Percentiles rank a stretch among this genome's conserved stretches.
Conservation (phyloP, 1,284 basidiomycete species). For the Fomitiporia mediterranea region DNA sequence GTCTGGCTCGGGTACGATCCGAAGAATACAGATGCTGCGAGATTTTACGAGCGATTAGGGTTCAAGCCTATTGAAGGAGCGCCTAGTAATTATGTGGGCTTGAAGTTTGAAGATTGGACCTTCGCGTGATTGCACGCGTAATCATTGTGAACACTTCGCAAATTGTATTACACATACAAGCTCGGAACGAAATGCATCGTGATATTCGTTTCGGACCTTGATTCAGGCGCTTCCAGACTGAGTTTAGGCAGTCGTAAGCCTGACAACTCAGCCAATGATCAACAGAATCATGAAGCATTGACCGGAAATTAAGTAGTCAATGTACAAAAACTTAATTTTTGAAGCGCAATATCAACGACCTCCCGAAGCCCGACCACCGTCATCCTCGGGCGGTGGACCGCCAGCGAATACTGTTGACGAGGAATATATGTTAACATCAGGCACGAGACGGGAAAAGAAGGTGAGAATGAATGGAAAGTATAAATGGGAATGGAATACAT, state of each 20-base stretch:
- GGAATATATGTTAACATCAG: neutral
- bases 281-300: no score
- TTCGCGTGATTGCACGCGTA: neutral
- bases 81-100: constrained; percentile 41
- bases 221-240: no score
- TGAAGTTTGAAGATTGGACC: constrained; percentile 25
- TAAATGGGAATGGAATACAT: no score
- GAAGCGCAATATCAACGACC: neutral
- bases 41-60: constrained; percentile 53
- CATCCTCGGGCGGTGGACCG: constrained; percentile 10
- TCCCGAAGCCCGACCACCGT: constrained; percentile 4
- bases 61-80: constrained; percentile 49
- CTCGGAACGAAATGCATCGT: no score
- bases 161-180: no score
- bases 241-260: no score
- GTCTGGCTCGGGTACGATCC: constrained; percentile 62
- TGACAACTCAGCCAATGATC: no score
- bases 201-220: no score
- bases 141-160: no score
- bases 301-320: no score
- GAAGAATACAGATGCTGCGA: constrained; percentile 49
- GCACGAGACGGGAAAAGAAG: neutral
- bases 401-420: constrained; percentile 10
- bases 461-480: neutral
- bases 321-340: no score